Evolutionary conservation across 2,329 filamentous ascomycete species (phyloP), one percentile per base, ranked within the genome.

Genomic region (Graphium sp.): DNA sequence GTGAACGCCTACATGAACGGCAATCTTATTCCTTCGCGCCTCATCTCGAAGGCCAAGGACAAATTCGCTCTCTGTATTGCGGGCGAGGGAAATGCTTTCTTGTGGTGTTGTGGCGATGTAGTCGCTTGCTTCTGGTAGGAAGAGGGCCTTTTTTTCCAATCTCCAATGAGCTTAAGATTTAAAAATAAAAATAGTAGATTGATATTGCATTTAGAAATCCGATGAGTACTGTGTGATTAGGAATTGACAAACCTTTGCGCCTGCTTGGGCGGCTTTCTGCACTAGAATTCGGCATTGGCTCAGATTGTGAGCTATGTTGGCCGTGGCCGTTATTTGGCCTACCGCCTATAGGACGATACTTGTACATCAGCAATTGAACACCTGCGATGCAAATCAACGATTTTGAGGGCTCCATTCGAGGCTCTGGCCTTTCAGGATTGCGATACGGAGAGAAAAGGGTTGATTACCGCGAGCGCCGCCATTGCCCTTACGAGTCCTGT

Each of bases 71-170:
- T 61, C 56, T 3, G 62, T 47, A 3, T 83, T 64, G 33, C 65
- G 66, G 37, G 72, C 83, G 7, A 94, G 71, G 5, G 68, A 61
- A 7, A 84, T 53, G 0, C 76, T 78, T 41, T 85, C 74, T 8
- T 66, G 49, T 3, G 74, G 60, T 1, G 71, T 74, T 2, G 65
- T 59, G 13, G 72, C 77, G 41, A 94, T 84, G 58, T 93, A 94
- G 55, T 93, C 84, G 32, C 71, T 72, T 15, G 87, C 87, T 62
- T 94, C 87, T 9, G 87, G 87, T 30, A 94, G 74, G 56, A 95
- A 94, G 28, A 94, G 66, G 12, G 79, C 71, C 68, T n/a, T n/a
- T n/a, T n/a, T n/a, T n/a, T 80, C 36, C 10, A 18, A n/a, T 5
- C n/a, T 5, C 14, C 6, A n/a, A 23, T 17, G 8, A n/a, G 11